Evolutionary conservation across 2,329 filamentous ascomycete species (phyloP), one percentile per base, ranked within the genome.

Genomic region (Mycocentrospora acerina): DNA sequence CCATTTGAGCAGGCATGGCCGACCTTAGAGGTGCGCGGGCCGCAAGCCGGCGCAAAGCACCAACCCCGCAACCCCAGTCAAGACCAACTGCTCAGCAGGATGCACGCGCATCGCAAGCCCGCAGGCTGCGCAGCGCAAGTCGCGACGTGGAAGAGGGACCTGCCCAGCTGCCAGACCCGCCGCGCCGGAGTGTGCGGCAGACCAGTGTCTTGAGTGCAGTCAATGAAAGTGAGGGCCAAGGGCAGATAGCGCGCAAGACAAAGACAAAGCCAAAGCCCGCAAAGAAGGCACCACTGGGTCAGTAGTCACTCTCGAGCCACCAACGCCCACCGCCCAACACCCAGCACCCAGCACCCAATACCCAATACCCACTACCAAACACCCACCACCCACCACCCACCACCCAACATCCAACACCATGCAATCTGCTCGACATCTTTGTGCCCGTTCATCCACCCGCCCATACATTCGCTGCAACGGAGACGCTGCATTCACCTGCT

Each of bases 121-220:
- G 67, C 29, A 50, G 43, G 16, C 59, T 67, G 30, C 62, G 70
- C 50, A 71, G 68, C 52, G 62, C 60, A 35, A 72, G 70, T 51
- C 64, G 59, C 39, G 70, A 71, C 29, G 37, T 66, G 4, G 60
- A 60, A 10, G 42, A 50, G 15, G n/a, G n/a, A n/a, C 35, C 42
- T 8, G 14, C 42, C 14, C 43, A 59, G 14, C 34, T 46, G 14
- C 38, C 44, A 17, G 62, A 57, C 25, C 39, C 51, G 11, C 42
- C 45, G 7, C 58, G 56, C 16, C 56, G 57, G 32, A 52, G 43
- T 22, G 48, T 48, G 27, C 60, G 67, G 26, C 62, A 62, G 26
- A 51, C 48, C 9, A 62, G 57, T 43, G 38, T 53, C 11, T 47
- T 59, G 10, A 59, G 52, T 24, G 37, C 44, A n/a, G 46, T 36